These are phyloP conservation scores for Nannochloris sp. DNA, from an alignment of 139 green algal species.

Conservation along the genomic window DNA sequence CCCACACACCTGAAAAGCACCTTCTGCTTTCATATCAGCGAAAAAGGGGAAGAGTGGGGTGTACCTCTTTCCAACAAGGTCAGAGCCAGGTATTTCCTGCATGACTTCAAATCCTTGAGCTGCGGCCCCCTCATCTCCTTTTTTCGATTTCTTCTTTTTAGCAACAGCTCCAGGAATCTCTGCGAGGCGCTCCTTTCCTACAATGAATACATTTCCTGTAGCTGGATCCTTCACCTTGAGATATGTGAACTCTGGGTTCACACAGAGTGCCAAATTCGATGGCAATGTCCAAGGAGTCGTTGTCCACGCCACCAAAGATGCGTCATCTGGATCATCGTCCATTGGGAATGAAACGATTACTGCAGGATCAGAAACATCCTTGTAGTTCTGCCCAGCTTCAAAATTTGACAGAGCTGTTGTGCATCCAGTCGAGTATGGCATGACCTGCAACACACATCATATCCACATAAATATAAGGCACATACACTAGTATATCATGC, in stretches of 20 bases:
- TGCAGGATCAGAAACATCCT: slow-evolving; percentile 70
- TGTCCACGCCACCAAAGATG: slow-evolving; percentile 90
- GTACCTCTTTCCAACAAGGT: slow-evolving; percentile 81
- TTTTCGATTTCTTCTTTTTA: slow-evolving; percentile 63
- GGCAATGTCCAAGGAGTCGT: slow-evolving; percentile 99
- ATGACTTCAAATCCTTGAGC: slow-evolving; percentile 57
- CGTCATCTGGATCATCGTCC: slow-evolving; percentile 56
- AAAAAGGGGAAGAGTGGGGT: slow-evolving; percentile 95
- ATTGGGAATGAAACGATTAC: slow-evolving; percentile 76
- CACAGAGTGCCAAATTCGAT: slow-evolving; percentile 94
- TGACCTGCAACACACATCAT: slow-evolving; percentile 61
- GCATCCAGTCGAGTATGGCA: slow-evolving; percentile 96
- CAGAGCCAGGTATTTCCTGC: slow-evolving; percentile 48
- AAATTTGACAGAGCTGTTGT: slow-evolving; percentile 96
- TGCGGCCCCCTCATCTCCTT: slow-evolving; percentile 2
- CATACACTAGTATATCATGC: background rate
- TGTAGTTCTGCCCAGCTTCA: slow-evolving; percentile 98
- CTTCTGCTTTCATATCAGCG: slow-evolving; percentile 38
- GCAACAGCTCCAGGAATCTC: slow-evolving; percentile 78
- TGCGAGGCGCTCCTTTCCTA: slow-evolving; percentile 72
- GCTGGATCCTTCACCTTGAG: slow-evolving; percentile 58
- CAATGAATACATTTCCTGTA: slow-evolving; percentile 75
- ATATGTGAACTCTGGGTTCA: slow-evolving; percentile 88
- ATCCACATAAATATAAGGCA: background rate
- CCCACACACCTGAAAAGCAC: slow-evolving; percentile 47